Evolutionary conservation across 768 basidiomycete species (phyloP), one percentile per base, ranked within the genome.

Genomic region (Lenzites betulinus): DNA sequence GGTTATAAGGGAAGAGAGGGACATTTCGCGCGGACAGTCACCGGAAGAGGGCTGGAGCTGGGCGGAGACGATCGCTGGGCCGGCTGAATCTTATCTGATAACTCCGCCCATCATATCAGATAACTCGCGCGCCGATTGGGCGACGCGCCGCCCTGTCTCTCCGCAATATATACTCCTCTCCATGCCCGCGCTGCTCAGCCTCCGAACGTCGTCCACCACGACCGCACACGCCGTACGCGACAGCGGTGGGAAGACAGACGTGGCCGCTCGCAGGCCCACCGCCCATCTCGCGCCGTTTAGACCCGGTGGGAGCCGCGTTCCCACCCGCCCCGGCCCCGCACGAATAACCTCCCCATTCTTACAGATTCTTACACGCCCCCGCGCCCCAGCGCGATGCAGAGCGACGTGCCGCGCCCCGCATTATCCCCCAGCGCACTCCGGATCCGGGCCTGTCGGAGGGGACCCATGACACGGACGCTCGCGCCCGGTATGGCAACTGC

Each of bases 21-120:
- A 22, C 12, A 15, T 13, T 20, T 44, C 30, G 30, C 18, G 33
- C 33, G 16, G 26, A 23, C 22, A 28, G 26, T 18, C 23, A 26
- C 13, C 11, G 49, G 49, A 36, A 28, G 23, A n/a, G 42, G 57
- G 26, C 49, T 50, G 51, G 44, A 59, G 58, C 20, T 25, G 41
- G 48, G 51, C 28, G 47, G 23, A 30, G n/a, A 38, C 13, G 46
- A 41, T 39, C 41, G 41, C 47, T 39, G 51, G 36, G 22, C 3
- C 49, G 48, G 54, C 25, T 25, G 41, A 46, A 62, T 62, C 61
- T 62, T 58, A 62, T 62, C 61, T 42, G 61, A 62, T 62, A 62
- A 39, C 41, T 15, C 22, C 15, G 23, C n/a, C 51, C 43, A 56
- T 51, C 60, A 62, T 56, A 62, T 62, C 54, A 56, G 55, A 57